Evolutionary conservation across 805 yeast species (phyloP), one percentile per base, ranked within the genome.

Genomic region (Starmerella davenportii): DNA sequence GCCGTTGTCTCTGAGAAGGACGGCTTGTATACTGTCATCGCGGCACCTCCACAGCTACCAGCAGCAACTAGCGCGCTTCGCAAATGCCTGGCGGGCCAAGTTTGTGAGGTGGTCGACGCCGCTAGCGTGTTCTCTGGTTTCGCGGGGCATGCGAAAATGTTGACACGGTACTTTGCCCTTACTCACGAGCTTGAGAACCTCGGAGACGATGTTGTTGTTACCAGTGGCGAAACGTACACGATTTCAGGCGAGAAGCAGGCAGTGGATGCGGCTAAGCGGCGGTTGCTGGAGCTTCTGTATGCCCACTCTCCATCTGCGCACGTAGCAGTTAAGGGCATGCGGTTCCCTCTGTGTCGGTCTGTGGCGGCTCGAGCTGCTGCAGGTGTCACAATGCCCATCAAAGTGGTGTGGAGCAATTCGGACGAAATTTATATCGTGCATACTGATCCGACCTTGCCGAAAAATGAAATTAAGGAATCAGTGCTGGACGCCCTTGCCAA

Each of bases 91-190:
- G 63, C 73, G 35, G 65, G 70, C 39, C 72, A 66, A 53, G 62
- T 66, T 40, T 70, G 76, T 30, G 82, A 75, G 46, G 60, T 72
- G 27, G 65, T 90, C 52, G 93, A 84, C 51, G 75, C 90, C 57
- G 74, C 92, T 9, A 76, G 71, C 58, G 93, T 96, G 23, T 95
- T 90, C 56, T 79, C 82, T 51, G 80, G 79, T 46, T 72, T 80
- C 53, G 53, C 70, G 38, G 56, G 62, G 15, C 96, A 90, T 51
- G 95, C 93, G 8, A 70, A 72, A 44, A 68, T 74, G 30, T 64
- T 90, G 41, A 76, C 82, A 32, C 66, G 76, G 11, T 79, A 66
- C 55, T 76, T 90, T 36, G 43, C 39, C 8, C 44, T 52, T 21
- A 38, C 47, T 4, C 49, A 51, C 27, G 46, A 46, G 55, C 35